Evolutionary conservation across 2,329 filamentous ascomycete genomes (phyloP).

Genomic region (Lachnellula hyalina): DNA sequence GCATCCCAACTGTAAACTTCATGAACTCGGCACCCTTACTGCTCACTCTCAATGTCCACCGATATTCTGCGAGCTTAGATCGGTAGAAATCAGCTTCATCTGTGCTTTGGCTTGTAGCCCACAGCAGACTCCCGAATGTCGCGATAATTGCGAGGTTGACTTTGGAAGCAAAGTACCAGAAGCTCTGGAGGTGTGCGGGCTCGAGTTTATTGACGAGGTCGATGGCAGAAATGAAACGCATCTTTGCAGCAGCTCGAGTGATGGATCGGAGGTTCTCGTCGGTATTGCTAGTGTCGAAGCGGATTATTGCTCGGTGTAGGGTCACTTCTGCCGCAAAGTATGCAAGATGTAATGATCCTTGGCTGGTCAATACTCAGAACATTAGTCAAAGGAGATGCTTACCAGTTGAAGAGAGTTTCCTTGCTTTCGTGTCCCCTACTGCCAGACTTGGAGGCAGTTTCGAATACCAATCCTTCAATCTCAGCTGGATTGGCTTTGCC

Average conservation of each 20-base stretch:
- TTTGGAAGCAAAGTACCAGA: slow-evolving; percentile 41
- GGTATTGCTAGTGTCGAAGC: slow-evolving; percentile 33
- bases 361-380: not conserved
- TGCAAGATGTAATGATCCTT: slow-evolving; percentile 44
- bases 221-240: slow-evolving; percentile 37
- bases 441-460: slow-evolving; percentile 40
- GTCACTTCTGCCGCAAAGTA: slow-evolving; percentile 48
- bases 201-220: slow-evolving; percentile 37
- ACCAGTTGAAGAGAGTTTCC: slow-evolving; percentile 37
- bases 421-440: slow-evolving; percentile 37
- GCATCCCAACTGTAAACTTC: slow-evolving; percentile 26
- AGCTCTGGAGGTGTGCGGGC: slow-evolving; percentile 40
- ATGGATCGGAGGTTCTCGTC: slow-evolving; percentile 17
- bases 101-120: slow-evolving; percentile 20
- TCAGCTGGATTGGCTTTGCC: slow-evolving; percentile 43
- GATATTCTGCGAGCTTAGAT: slow-evolving; percentile 22
- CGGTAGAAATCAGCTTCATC: slow-evolving; percentile 25
- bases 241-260: slow-evolving; percentile 32
- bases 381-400: slow-evolving; percentile 1
- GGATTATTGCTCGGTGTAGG: slow-evolving; percentile 45
- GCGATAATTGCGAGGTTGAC: slow-evolving; percentile 39
- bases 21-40: slow-evolving; percentile 27
- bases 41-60: slow-evolving; percentile 25
- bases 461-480: slow-evolving; percentile 43
- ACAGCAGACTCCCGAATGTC: slow-evolving; percentile 37